Base-by-base conservation (phyloP, 2,329 filamentous ascomycete species). In the Aspergillus felis region DNA sequence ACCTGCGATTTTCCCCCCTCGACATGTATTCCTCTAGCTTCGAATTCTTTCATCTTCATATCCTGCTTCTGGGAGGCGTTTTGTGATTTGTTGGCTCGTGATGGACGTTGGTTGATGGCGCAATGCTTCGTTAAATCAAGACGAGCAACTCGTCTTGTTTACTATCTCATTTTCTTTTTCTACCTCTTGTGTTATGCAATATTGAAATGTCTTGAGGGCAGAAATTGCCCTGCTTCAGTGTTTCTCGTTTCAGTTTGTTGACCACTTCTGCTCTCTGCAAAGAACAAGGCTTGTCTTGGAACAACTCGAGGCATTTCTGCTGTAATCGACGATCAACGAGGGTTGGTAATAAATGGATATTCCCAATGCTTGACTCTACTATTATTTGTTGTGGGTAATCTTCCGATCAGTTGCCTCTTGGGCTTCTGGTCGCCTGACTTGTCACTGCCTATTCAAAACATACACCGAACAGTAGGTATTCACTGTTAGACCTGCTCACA, bases 41-140 rank as follows among this genome's bases (percentile, higher is more conserved):
- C 61, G 10, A n/a, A 6, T 24, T 25, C 44, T 27, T 27, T 24
- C 6, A 24, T 14, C 44, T 27, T 14, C 42, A 20, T 46, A 25
- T 25, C 44, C 44, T 24, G 8, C 20, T 61, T 52, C 48, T 55
- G 57, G 55, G 57, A 50, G 66, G 65, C 65, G 64, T 67, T 67
- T 50, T 57, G 53, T 65, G 63, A 59, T 50, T 60, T 59, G 60
- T 60, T 60, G 60, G 56, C 53, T 53, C 61, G 57, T 55, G 57
- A 65, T 58, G 62, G 57, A 62, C 55, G 62, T 61, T 55, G 65
- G 66, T 52, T 62, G 63, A 65, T 60, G 64, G 65, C 63, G 62
- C 61, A 62, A 62, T 63, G 60, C 51, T 62, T 52, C 59, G 54
- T 57, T 62, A 51, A 58, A 58, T 56, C 51, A 60, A 56, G 60